Evolutionary conservation across 2,329 filamentous ascomycete species (phyloP).

Genomic region (Thielaviopsis ethacetica): DNA sequence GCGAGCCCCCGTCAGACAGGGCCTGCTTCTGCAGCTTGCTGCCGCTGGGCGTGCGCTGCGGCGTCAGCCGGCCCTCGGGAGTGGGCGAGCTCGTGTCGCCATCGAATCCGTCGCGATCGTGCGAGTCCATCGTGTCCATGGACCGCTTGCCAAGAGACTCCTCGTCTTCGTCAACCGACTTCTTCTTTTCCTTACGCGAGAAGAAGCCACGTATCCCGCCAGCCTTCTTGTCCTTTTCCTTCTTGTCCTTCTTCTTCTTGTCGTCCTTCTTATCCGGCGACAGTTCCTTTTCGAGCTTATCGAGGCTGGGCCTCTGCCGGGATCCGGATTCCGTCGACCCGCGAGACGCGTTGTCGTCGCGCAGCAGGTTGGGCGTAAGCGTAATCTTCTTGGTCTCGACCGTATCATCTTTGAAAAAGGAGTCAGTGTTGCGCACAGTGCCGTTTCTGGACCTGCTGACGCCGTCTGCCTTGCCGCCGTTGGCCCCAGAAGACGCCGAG

Average conservation of each 20-base stretch:
- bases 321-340: conserved; percentile 32
- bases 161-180: conserved; percentile 38
- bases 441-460: conserved; percentile 61
- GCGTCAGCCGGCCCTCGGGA: conserved; percentile 24
- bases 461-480: conserved; percentile 20
- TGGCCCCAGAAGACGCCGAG: not conserved
- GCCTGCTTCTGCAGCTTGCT: conserved; percentile 55
- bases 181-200: conserved; percentile 46
- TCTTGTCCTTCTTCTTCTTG: conserved; percentile 55
- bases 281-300: conserved; percentile 42
- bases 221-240: conserved; percentile 53
- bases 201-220: conserved; percentile 44
- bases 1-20: conserved; percentile 30
- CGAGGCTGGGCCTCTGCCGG: conserved; percentile 51
- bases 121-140: conserved; percentile 11
- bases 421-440: conserved; percentile 79
- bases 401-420: conserved; percentile 92
- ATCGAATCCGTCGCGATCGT: conserved; percentile 1
- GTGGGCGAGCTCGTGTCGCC: conserved; percentile 12
- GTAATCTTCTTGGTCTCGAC: conserved; percentile 96
- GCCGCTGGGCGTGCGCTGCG: conserved; percentile 33
- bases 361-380: conserved; percentile 77
- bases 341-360: conserved; percentile 54
- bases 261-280: conserved; percentile 52
- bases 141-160: conserved; percentile 28